Percentiles rank a stretch among this genome's conserved stretches.
These are phyloP conservation scores for Coprinellus micaceus DNA, from an alignment of 768 basidiomycete species.

Conservation along the genomic window DNA sequence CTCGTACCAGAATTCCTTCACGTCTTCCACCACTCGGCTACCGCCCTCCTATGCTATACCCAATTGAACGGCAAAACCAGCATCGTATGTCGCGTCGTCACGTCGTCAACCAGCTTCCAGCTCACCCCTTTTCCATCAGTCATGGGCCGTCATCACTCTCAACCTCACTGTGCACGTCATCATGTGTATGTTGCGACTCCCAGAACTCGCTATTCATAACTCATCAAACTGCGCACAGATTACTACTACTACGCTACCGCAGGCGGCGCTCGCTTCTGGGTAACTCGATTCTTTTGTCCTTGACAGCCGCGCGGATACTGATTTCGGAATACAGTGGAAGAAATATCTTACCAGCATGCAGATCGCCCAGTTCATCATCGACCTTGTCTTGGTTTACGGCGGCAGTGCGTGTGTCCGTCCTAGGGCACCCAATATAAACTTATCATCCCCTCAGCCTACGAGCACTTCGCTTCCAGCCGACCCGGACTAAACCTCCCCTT, in stretches of 20 bases:
- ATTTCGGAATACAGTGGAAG: conserved; percentile 98
- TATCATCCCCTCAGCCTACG: conserved; percentile 52
- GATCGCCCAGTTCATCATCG: conserved; percentile 93
- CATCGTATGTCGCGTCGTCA: conserved; percentile 56
- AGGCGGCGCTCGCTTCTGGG: conserved; percentile 96
- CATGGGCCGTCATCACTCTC: conserved; percentile 91
- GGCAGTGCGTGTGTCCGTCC: conserved; percentile 64
- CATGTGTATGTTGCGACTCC: conserved; percentile 76
- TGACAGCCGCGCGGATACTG: too few relatives aligned
- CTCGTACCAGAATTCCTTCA: conserved; percentile 79
- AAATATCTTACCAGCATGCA: conserved; percentile 96
- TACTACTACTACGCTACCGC: conserved; percentile 99
- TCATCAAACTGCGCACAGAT: conserved; percentile 45
- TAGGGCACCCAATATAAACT: conserved; percentile 3
- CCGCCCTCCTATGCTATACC: conserved; percentile 89
- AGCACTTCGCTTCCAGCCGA: conserved; percentile 70
- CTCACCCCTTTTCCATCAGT: conserved; percentile 42
- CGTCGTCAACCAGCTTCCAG: conserved; percentile 9
- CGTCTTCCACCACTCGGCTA: conserved; percentile 99
- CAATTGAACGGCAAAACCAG: conserved; percentile 94
- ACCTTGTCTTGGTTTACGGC: conserved; percentile 88
- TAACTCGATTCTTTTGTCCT: conserved; percentile 26
- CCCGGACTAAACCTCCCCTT: conserved; percentile 59
- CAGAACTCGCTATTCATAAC: background rate
- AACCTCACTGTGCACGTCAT: conserved; percentile 93